Percentiles rank a stretch among this genome's conserved stretches.
phyloP scores from a whole-genome alignment of 2,329 filamentous ascomycete species.

The Didymella exigua region DNA sequence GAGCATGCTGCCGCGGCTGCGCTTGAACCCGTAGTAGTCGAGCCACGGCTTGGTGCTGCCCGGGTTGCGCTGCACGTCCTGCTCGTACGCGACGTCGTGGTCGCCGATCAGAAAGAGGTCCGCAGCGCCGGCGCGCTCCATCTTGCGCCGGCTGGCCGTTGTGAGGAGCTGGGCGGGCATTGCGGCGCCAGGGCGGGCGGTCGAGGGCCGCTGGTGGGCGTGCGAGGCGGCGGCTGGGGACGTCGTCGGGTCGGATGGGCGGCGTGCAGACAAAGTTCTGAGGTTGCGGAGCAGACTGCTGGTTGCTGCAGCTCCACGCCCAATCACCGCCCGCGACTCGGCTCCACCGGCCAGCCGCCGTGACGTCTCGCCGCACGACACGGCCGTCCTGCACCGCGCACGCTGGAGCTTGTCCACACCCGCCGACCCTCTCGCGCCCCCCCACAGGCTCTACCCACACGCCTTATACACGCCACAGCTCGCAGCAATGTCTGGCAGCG shows the following conservation, averaged over 20 bases:
- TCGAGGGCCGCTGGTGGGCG: constrained; percentile 32
- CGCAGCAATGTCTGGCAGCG: constrained; percentile 60
- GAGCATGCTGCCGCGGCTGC: constrained; percentile 79
- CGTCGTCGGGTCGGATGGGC: neutral
- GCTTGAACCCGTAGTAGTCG: constrained; percentile 89
- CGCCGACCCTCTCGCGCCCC: neutral
- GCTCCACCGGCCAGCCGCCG: constrained; percentile 16
- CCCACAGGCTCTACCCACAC: too few species aligned
- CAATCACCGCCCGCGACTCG: neutral
- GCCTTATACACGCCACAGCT: constrained; percentile 11
- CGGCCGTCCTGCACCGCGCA: too few species aligned
- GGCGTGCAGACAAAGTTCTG: constrained; percentile 11
- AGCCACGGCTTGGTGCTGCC: constrained; percentile 93
- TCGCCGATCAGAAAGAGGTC: constrained; percentile 65
- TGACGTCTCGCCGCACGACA: neutral
- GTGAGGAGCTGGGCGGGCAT: constrained; percentile 54
- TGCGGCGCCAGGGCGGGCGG: constrained; percentile 41
- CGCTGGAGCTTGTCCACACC: too few species aligned
- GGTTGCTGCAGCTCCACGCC: neutral
- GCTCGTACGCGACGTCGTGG: constrained; percentile 94
- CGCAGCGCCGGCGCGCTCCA: constrained; percentile 35
- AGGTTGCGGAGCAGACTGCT: neutral
- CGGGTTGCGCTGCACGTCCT: constrained; percentile 86
- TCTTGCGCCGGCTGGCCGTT: constrained; percentile 42
- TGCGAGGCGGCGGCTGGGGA: constrained; percentile 4